phyloP scores from a whole-genome alignment of 306 rosid genomes.

The Citrullus amarus region DNA sequence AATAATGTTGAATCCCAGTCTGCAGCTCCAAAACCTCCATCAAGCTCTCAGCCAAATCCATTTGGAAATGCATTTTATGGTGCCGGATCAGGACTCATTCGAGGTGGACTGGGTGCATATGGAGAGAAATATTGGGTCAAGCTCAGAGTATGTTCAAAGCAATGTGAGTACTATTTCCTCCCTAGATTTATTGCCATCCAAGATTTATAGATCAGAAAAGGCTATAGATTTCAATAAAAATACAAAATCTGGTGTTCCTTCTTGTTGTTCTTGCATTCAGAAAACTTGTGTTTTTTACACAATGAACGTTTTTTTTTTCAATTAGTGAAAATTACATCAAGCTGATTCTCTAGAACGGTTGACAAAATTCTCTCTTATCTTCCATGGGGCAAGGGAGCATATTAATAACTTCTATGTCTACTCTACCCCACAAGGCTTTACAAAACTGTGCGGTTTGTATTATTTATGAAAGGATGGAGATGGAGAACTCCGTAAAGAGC shows the following conservation, averaged over 20 bases:
- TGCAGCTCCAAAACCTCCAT: constrained; percentile 33
- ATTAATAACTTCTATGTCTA: background rate
- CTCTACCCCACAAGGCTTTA: background rate
- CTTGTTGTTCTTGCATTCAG: background rate
- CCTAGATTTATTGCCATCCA: background rate
- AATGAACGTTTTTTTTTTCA: background rate
- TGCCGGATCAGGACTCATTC: constrained; percentile 88
- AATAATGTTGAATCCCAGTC: constrained; percentile 56
- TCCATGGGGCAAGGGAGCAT: background rate
- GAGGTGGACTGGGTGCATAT: constrained; percentile 93
- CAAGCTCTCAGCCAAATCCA: constrained; percentile 61
- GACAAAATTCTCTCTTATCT: background rate
- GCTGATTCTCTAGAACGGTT: background rate
- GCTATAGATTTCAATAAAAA: background rate
- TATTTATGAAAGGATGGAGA: too few species aligned
- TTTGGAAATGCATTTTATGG: constrained; percentile 84
- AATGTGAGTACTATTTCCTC: constrained; percentile 43
- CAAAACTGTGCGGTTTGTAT: background rate
- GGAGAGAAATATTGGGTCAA: constrained; percentile 87
- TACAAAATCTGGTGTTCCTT: background rate
- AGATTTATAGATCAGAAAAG: background rate
- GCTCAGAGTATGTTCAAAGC: constrained; percentile 99
- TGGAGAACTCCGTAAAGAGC: background rate
- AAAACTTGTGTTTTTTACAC: background rate
- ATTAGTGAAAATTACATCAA: too few species aligned